Evolutionary conservation across 257 asterid species (phyloP), one percentile per base, ranked within the genome.

Genomic region (Nicotiana paniculata): DNA sequence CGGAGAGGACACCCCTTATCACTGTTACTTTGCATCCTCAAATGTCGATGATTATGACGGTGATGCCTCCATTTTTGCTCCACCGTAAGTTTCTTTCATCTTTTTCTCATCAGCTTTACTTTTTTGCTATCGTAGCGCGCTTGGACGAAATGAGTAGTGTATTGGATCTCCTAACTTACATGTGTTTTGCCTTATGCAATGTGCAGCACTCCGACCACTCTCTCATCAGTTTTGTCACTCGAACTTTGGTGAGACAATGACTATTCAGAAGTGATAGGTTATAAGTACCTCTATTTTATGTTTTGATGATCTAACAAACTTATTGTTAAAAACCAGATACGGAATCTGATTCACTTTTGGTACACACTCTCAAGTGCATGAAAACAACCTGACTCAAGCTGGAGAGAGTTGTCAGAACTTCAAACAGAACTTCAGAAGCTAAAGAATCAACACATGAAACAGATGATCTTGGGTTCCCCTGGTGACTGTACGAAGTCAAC

Each of bases 31-130:
- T 85, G 87, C 89, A 33, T 83, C 87, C 83, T 88, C 98, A 77
- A 93, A 91, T 37, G 97, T 92, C n/a, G 98, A 96, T 26, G 99
- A 93, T 64, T 96, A 96, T 79, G 99, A 94, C 85, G 93, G 97
- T 33, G 99, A 96, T 90, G 97, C 97, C 85, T 93, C 97, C 85
- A 91, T 83, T 87, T 96, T 92, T 15, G 93, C 95, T 64, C 98
- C 98, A 32, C 94, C 86, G 98, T 96, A 85, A 83, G 97, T 86
- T 81, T 81, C 83, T n/a, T 37, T 53, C 11, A 54, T 18, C 16
- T 63, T 81, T 12, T 46, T 53, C 57, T 6, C 51, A 13, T 43
- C 18, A 77, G 0, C n/a, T 61, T 65, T 72, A 37, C 43, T 53
- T 13, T 4, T 32, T 32, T 63, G 76, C 15, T 55, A 55, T 63